Conservation (phyloP, 2,329 filamentous ascomycete species). For the Cryphonectria japonica region DNA sequence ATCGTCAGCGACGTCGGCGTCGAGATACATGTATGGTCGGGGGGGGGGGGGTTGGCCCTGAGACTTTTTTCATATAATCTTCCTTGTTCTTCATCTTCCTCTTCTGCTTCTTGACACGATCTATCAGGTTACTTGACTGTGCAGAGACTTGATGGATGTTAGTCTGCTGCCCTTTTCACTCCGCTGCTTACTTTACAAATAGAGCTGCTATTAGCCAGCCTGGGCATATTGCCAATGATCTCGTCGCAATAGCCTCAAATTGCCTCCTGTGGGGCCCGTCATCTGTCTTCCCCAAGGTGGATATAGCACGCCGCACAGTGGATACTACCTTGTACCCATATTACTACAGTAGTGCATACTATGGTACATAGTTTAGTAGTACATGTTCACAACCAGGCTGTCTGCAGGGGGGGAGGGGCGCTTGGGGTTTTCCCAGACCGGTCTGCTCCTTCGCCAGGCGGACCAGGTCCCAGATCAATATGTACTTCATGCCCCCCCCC, state of each 20-base stretch:
- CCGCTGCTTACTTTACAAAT: background rate
- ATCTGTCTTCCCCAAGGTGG: constrained; percentile 2
- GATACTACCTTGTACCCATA: background rate
- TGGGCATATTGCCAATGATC: constrained; percentile 5
- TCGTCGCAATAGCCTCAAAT: constrained; percentile 7
- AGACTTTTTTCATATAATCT: too few relatives aligned
- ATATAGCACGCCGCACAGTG: background rate
- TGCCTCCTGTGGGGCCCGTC: background rate
- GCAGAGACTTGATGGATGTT: background rate
- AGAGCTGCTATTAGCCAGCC: background rate
- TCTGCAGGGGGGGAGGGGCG: background rate
- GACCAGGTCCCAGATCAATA: background rate
- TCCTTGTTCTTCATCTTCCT: background rate
- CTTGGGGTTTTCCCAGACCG: background rate
- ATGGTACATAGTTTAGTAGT: background rate
- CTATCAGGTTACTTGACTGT: background rate
- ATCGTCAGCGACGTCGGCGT: background rate
- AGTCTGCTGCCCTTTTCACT: background rate
- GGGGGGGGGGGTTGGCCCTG: too few relatives aligned
- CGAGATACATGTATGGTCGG: background rate
- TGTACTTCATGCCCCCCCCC: background rate
- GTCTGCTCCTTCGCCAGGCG: background rate
- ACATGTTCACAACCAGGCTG: background rate
- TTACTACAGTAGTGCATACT: background rate
- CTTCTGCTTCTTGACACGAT: background rate